Base-by-base conservation (phyloP, 2,329 filamentous ascomycete species). In the Dactylella cylindrospora region DNA sequence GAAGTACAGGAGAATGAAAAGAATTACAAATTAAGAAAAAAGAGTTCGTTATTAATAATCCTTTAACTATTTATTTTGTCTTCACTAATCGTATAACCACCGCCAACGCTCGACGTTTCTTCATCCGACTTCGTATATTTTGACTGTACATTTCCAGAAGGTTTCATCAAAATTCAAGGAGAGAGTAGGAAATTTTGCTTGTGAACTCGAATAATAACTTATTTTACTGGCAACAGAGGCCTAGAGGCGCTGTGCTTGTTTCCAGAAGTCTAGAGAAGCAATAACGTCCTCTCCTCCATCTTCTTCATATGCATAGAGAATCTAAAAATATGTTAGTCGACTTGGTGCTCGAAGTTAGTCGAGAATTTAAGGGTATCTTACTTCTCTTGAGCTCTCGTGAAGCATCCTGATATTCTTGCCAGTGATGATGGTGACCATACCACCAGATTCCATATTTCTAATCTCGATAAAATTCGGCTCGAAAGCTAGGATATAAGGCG, bases 401-500 rank as follows among this genome's bases (percentile, higher is more conserved):
- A 98, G 79, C 90, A 97, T 96, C 70, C 93, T 84, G 70, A 96
- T 94, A 71, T 95, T 96, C 79, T 89, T 94, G 70, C 90, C 90
- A 55, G 90, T 94, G 72, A 97, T 86, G 69, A 98, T 95, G 72
- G 96, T 90, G 66, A 97, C 90, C 72, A 86, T 72, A 61, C 89
- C 88, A 66, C 90, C 89, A 45, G 85, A 95, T 74, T 98, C 93
- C 72, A 96, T 91, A 71, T 95, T 88, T 67, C 93, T 81, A 69
- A 98, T 86, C 76, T 98, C 93, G 68, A 98, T 94, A 71, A 98
- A 98, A 71, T 93, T 95, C 29, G 90, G 84, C 75, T 98, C 93
- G 72, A 98, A 98, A 0, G 91, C 93, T 69, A 98, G 77, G 66
- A 98, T 96, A 80, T 94, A 98, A 40, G 93, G 93, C 70, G 94